Evolutionary conservation across 495 filamentous ascomycete species (phyloP).

Genomic region (Cladorrhinum samala): DNA sequence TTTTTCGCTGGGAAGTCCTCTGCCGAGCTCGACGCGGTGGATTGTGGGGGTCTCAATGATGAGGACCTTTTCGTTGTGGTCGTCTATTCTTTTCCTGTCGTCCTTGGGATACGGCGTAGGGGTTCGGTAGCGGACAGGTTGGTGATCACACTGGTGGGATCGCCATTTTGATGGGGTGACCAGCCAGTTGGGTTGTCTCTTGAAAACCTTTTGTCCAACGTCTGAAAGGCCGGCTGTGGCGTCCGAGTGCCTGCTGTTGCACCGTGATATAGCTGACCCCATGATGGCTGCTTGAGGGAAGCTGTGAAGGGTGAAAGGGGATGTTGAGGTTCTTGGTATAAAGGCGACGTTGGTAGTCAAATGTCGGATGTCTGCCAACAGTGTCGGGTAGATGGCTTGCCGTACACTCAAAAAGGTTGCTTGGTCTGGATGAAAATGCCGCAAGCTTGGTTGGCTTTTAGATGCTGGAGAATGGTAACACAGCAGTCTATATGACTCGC

Average conservation of each 20-base stretch:
- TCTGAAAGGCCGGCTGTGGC: conserved; percentile 9
- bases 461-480: conserved; percentile 3
- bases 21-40: too few species aligned
- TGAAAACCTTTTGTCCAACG: conserved; percentile 20
- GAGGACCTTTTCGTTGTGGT: conserved; percentile 13
- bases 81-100: conserved; percentile 12
- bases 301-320: not conserved
- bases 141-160: conserved; percentile 6
- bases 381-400: not conserved
- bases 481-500: not conserved
- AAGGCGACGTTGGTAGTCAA: not conserved
- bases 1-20: too few species aligned
- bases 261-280: conserved; percentile 24
- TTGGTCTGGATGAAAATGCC: conserved; percentile 9
- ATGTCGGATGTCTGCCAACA: not conserved
- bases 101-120: conserved; percentile 27
- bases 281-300: conserved; percentile 5
- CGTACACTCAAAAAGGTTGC: not conserved
- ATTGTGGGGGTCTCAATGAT: conserved; percentile 11
- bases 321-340: too few species aligned
- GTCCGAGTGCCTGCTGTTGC: conserved; percentile 8
- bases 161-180: conserved; percentile 18
- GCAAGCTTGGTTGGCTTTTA: conserved; percentile 9
- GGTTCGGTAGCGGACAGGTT: conserved; percentile 23
- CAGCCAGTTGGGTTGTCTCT: conserved; percentile 28